Percentiles rank a stretch among this genome's conserved stretches.
Conservation (phyloP, 2,329 filamentous ascomycete genomes). For the Aphanoascus verrucosus region DNA sequence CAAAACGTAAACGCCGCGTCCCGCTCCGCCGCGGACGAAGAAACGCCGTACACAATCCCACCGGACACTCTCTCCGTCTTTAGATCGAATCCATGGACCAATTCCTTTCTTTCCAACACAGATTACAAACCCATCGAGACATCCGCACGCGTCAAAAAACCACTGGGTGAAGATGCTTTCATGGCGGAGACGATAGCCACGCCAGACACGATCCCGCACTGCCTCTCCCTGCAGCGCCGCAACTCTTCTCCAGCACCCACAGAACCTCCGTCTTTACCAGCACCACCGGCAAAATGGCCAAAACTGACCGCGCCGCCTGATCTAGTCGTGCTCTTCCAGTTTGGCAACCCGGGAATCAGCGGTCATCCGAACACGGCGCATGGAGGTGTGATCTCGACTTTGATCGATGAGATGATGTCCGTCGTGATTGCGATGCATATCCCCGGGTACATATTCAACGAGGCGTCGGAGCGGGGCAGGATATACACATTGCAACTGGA, state of each 20-base stretch:
- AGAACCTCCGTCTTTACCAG: conserved; percentile 18
- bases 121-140: conserved; percentile 32
- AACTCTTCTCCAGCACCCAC: conserved; percentile 15
- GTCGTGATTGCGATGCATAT: conserved; percentile 28
- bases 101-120: conserved; percentile 24
- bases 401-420: conserved; percentile 38
- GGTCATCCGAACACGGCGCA: conserved; percentile 33
- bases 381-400: conserved; percentile 32
- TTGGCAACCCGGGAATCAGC: conserved; percentile 29
- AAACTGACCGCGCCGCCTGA: conserved; percentile 22
- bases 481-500: conserved; percentile 35
- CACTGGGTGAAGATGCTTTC: conserved; percentile 36
- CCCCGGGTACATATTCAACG: conserved; percentile 13
- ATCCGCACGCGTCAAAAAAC: conserved; percentile 32
- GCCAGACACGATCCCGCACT: conserved; percentile 31
- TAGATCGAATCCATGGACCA: conserved; percentile 23
- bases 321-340: conserved; percentile 28
- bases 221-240: conserved; percentile 28
- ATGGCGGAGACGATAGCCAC: conserved; percentile 33
- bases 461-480: conserved; percentile 22
- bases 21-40: not conserved
- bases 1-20: not conserved
- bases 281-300: conserved; percentile 18
- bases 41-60: conserved; percentile 9
- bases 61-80: conserved; percentile 18